Base-by-base conservation (phyloP, 495 filamentous ascomycete species). In the Podospora pseudocomata region DNA sequence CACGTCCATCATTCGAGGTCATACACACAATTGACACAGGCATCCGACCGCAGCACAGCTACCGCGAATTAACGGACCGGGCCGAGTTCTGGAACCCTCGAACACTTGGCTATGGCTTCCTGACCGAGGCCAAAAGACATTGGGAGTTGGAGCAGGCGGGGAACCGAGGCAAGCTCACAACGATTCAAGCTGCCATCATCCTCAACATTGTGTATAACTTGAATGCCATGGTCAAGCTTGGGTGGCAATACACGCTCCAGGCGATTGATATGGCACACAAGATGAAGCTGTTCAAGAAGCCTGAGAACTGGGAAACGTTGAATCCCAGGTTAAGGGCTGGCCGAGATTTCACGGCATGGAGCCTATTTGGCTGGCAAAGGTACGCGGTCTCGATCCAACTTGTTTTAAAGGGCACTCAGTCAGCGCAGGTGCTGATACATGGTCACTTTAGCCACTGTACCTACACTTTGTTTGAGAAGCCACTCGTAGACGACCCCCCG, bases 71-170 rank as follows among this genome's bases (percentile, higher is more conserved):
- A 1, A 5, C 61, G n/a, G 32, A 56, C 57, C 77, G 78, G 11
- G 72, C 68, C 27, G 74, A 77, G 55, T 78, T 73, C 32, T 81
- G 79, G 79, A 70, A 77, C 27, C 76, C 78, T 0, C 68, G 75
- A 16, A 74, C 70, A 2, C 70, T 80, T 5, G 69, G 72, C 2
- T 81, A 81, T 57, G 70, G 72, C 44, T 80, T 81, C 34, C 65
- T 77, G 1, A 77, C 77, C 27, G 79, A 81, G 65, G 76, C 79
- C 11, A 79, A 73, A 60, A 74, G 79, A 32, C 68, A 80, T 0
- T 81, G 77, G 72, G 77, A 81, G 28, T 39, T 78, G 19, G 77
- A 81, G 62, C 39, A 66, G 0, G 67, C 63, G 13, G 19, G 54
- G 2, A 61, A 67, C 13, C 63, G 39, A 27, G 67, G 66, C 2